Conservation (phyloP, 352 stramenopile species). For the Globisporangium alternatum region DNA sequence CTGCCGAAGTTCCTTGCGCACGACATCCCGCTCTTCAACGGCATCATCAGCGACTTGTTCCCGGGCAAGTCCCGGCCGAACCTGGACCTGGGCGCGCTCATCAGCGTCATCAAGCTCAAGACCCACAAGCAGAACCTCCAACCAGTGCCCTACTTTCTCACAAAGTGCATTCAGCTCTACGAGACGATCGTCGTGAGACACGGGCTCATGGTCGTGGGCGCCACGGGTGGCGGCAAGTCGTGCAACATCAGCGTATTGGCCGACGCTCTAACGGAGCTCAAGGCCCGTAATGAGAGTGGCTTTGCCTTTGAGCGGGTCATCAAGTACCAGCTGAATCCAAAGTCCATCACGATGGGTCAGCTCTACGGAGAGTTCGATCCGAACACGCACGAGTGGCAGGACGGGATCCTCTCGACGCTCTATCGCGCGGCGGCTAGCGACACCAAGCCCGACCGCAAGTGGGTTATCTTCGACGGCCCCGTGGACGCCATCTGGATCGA, state of each 20-base stretch:
- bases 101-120: slow-evolving; percentile 87
- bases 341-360: slow-evolving; percentile 94
- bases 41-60: slow-evolving; percentile 95
- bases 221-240: slow-evolving; percentile 89
- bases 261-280: slow-evolving; percentile 87
- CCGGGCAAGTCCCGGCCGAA: slow-evolving; percentile 87
- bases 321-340: slow-evolving; percentile 93
- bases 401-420: slow-evolving; percentile 93
- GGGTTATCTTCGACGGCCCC: slow-evolving; percentile 94
- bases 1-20: slow-evolving; percentile 94
- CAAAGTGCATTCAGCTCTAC: slow-evolving; percentile 94
- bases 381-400: slow-evolving; percentile 95
- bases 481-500: slow-evolving; percentile 97
- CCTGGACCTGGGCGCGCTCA: slow-evolving; percentile 85
- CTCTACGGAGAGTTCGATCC: slow-evolving; percentile 95
- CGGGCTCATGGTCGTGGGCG: slow-evolving; percentile 95
- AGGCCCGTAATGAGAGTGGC: slow-evolving; percentile 63
- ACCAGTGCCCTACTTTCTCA: slow-evolving; percentile 89
- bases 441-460: slow-evolving; percentile 91
- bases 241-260: slow-evolving; percentile 90
- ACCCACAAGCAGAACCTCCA: slow-evolving; percentile 85
- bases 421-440: slow-evolving; percentile 88
- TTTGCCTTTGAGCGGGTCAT: slow-evolving; percentile 90
- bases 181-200: slow-evolving; percentile 94
- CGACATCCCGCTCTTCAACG: slow-evolving; percentile 95